Percentiles rank a stretch among this genome's conserved stretches.
Conservation (phyloP, 2,329 filamentous ascomycete genomes). For the Sclerotinia minor region DNA sequence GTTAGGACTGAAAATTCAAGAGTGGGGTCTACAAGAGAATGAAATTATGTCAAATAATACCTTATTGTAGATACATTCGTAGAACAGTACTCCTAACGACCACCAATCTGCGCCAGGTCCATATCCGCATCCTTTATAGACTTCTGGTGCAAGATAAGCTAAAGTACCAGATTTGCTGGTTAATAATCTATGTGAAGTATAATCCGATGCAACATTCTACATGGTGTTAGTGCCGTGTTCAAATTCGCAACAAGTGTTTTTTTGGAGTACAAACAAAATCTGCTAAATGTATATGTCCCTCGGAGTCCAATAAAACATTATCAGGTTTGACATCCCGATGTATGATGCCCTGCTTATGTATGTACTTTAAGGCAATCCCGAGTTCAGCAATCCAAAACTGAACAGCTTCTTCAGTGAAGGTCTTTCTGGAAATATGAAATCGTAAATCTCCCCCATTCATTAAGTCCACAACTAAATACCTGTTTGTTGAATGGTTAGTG, state of each 20-base stretch:
- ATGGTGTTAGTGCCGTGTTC: slow-evolving; percentile 42
- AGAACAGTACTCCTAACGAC: slow-evolving; percentile 97
- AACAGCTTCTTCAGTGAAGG: slow-evolving; percentile 95
- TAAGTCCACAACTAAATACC: slow-evolving; percentile 91
- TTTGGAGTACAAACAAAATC: slow-evolving; percentile 75
- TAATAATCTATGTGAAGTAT: slow-evolving; percentile 75
- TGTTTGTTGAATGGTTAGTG: slow-evolving; percentile 39
- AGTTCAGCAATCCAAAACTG: slow-evolving; percentile 96
- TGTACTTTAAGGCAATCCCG: slow-evolving; percentile 84
- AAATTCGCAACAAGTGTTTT: slow-evolving; percentile 15
- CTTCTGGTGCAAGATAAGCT: slow-evolving; percentile 93
- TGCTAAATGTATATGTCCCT: slow-evolving; percentile 93
- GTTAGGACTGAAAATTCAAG: slow-evolving; percentile 14
- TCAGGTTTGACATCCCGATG: slow-evolving; percentile 92
- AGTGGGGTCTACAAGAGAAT: neutral
- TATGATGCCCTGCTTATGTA: slow-evolving; percentile 83
- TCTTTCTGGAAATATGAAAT: slow-evolving; percentile 97
- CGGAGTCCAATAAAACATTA: slow-evolving; percentile 82
- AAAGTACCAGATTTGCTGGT: slow-evolving; percentile 97
- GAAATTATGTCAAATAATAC: slow-evolving; percentile 50
- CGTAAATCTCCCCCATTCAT: slow-evolving; percentile 97
- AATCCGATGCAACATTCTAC: slow-evolving; percentile 95
- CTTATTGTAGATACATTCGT: slow-evolving; percentile 99
- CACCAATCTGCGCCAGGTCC: slow-evolving; percentile 94
- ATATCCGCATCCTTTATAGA: slow-evolving; percentile 89